Evolutionary conservation across 2,329 filamentous ascomycete species (phyloP).

Genomic region (Fusarium hainanense): DNA sequence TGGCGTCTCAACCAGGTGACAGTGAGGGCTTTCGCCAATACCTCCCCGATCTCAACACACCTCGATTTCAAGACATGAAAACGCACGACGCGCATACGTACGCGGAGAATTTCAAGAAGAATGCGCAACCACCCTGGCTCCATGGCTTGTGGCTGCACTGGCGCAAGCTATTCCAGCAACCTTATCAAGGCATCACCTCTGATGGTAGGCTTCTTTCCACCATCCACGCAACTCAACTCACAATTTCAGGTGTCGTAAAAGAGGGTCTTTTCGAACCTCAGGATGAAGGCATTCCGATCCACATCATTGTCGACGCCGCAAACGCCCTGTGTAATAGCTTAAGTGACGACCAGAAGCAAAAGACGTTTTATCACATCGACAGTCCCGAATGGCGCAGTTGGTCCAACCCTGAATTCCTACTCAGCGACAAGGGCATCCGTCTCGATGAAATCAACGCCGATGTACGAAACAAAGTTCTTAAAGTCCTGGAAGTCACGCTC

Average conservation of each 20-base stretch:
- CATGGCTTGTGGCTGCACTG: constrained; percentile 70
- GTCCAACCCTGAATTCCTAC: constrained; percentile 78
- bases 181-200: constrained; percentile 76
- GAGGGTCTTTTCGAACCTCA: constrained; percentile 67
- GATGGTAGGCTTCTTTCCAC: constrained; percentile 61
- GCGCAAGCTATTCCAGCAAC: constrained; percentile 69
- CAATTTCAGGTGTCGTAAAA: constrained; percentile 58
- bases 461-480: not conserved
- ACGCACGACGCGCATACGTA: constrained; percentile 72
- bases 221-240: not conserved
- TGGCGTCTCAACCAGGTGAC: not conserved
- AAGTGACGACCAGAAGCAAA: not conserved
- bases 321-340: constrained; percentile 33
- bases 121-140: constrained; percentile 73
- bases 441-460: constrained; percentile 66
- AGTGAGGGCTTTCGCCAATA: constrained; percentile 10
- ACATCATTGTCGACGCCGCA: constrained; percentile 64
- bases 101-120: constrained; percentile 67
- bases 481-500: constrained; percentile 58
- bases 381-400: constrained; percentile 77
- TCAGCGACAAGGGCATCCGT: constrained; percentile 75
- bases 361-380: constrained; percentile 66
- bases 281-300: constrained; percentile 72
- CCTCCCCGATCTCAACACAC: not conserved
- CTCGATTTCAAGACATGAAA: constrained; percentile 56